Base-by-base conservation (phyloP, 2,329 filamentous ascomycete genomes). In the Alternaria ethzedia region DNA sequence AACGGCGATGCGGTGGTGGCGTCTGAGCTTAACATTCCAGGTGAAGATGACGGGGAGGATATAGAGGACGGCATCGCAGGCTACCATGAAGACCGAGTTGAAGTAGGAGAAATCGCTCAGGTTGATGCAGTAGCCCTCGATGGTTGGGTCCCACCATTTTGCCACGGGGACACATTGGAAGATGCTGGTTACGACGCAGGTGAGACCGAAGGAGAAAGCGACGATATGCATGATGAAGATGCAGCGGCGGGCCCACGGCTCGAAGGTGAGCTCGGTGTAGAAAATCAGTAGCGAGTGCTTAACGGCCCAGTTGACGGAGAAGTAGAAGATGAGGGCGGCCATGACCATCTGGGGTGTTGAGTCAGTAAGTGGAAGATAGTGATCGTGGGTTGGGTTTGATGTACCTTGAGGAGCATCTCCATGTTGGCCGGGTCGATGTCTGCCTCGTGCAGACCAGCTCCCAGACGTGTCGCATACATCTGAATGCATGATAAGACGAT, bases 211-310 rank as follows among this genome's bases (percentile, higher is more conserved):
- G 6, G 73, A 71, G 30, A 79, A 71, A 10, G 75, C 72, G 12
- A 81, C 56, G 30, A 75, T 69, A 23, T 76, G 75, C 74, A 80
- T 78, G 59, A 76, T 52, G 51, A 71, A 75, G 26, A 82, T 78
- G 32, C 70, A 71, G 59, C 63, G 63, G 20, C 61, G 67, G 21
- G 71, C 68, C 44, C 61, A 66, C 10, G 57, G 65, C 21, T 74
- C 72, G 45, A 72, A 70, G 25, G 75, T 75, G n/a, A 82, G 74
- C 30, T 79, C 77, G 26, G 77, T 66, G 64, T 82, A 82, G 69
- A 82, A 76, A 59, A 80, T 68, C 8, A 82, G 73, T 8, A 82
- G 72, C 0, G 79, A 79, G 45, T 81, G 72, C 67, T 82, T 81
- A 63, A 82, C 73, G 49, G 74, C 77, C 75, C 79, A 81, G 58